Conservation (phyloP, 1,284 basidiomycete species). For the Tetrapyrgos nigripes region DNA sequence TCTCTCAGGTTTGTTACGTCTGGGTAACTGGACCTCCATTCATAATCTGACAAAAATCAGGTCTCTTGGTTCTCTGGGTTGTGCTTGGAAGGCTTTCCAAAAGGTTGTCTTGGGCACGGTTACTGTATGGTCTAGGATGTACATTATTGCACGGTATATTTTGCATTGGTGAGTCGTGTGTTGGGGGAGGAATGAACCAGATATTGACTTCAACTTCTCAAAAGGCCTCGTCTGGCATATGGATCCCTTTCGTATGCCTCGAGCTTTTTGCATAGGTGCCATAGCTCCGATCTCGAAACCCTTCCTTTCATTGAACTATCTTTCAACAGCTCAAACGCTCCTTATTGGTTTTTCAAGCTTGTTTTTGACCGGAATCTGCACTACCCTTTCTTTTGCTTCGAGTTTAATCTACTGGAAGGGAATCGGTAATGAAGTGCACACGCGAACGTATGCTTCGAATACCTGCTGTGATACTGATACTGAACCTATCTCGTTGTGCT, state of each 20-base stretch:
- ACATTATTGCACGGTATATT: constrained; percentile 57
- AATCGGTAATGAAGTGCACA: constrained; percentile 41
- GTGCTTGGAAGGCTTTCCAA: constrained; percentile 51
- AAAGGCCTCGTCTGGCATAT: constrained; percentile 69
- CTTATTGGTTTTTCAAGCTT: constrained; percentile 53
- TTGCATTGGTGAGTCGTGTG: constrained; percentile 37
- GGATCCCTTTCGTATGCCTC: constrained; percentile 64
- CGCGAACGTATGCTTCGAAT: constrained; percentile 37
- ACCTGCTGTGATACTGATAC: background rate
- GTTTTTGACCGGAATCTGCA: constrained; percentile 55
- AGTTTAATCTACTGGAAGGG: constrained; percentile 54
- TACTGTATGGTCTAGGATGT: constrained; percentile 52
- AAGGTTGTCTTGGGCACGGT: constrained; percentile 48
- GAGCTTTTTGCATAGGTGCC: constrained; percentile 59
- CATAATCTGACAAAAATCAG: constrained; percentile 33
- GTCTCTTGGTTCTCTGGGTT: constrained; percentile 53
- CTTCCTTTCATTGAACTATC: background rate
- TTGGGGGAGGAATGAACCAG: background rate
- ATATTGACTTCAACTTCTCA: background rate
- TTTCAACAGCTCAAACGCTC: constrained; percentile 51
- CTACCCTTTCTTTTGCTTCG: constrained; percentile 57
- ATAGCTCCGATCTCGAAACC: constrained; percentile 17
- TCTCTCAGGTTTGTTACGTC: constrained; percentile 18
- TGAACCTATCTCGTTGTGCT: background rate
- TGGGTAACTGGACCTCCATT: background rate